Base-by-base conservation (phyloP, 371 early-diverging fungal genomes). In the Mucor saturninus region DNA sequence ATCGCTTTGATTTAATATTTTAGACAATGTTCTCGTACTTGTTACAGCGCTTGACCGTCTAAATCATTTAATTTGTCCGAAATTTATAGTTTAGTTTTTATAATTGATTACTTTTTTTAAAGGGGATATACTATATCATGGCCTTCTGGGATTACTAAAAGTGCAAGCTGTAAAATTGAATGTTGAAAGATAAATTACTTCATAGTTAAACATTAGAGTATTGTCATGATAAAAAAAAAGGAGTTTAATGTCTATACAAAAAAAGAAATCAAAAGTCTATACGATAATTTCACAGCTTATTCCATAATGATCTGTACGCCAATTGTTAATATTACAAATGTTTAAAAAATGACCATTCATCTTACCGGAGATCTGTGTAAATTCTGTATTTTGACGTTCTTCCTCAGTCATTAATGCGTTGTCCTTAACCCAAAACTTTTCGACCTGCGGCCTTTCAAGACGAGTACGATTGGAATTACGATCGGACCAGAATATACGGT, bases 401-500 rank as follows among this genome's bases (percentile, higher is more conserved):
- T 67, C 59, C 37, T 59, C 48, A 10, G 37, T 58, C 65, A 68
- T 63, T 37, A 26, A 48, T 9, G 57, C 39, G 59, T 75, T 81
- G 29, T 74, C 71, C 29, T 67, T 59, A 5, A 79, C 76, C 74
- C 74, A 64, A 48, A 79, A 77, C 49, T 73, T 75, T 42, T 79
- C 72, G 1, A 79, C 73, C 40, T 43, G 57, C 29, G 49, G 61
- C 39, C 28, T 59, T 9, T 11, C 14, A 9, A 32, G 65, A 15
- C 21, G 15, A 14, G 52, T 37, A 5, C 13, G 43, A 30, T 45
- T 31, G 0, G 69, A 42, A 8, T 67, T 38, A 21, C 75, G 50
- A 10, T 57, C 32, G 1, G 60, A 59, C 74, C 73, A 83, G 10
- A 93, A 69, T 6, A 92, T 73, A 58, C 89, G 92, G 60, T 94